A percentile compares a stretch with the other conserved stretches of the same genome.
Conservation (phyloP, 2,329 filamentous ascomycete species). For the Alternaria dauci region DNA sequence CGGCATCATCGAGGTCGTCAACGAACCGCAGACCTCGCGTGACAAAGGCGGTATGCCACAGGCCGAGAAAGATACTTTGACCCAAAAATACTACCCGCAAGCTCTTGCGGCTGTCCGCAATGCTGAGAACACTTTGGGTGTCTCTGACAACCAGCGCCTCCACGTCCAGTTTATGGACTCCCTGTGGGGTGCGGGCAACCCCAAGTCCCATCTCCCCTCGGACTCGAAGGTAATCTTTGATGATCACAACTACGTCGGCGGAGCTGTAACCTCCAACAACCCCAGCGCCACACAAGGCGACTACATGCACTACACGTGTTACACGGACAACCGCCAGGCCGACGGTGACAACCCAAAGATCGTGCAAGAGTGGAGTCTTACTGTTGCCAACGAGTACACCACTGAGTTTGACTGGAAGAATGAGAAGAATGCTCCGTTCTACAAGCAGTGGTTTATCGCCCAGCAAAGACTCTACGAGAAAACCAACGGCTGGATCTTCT, state of each 20-base stretch:
- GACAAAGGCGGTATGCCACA: slow-evolving; percentile 21
- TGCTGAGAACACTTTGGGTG: slow-evolving; percentile 57
- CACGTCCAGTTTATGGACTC: slow-evolving; percentile 65
- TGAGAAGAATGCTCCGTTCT: slow-evolving; percentile 57
- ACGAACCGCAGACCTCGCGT: slow-evolving; percentile 59
- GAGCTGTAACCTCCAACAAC: slow-evolving; percentile 43
- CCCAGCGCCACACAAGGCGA: slow-evolving; percentile 51
- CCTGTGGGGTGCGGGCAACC: slow-evolving; percentile 66
- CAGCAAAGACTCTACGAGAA: slow-evolving; percentile 65
- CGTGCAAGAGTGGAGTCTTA: slow-evolving; percentile 68
- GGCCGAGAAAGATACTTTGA: slow-evolving; percentile 38
- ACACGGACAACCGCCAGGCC: slow-evolving; percentile 52
- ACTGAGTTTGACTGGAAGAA: slow-evolving; percentile 53
- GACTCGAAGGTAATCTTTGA: slow-evolving; percentile 62
- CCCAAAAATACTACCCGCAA: slow-evolving; percentile 57
- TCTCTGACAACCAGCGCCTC: slow-evolving; percentile 56
- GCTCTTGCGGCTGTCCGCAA: slow-evolving; percentile 58
- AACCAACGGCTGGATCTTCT: slow-evolving; percentile 66
- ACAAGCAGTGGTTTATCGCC: slow-evolving; percentile 65
- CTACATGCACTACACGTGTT: slow-evolving; percentile 63
- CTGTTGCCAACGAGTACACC: slow-evolving; percentile 59
- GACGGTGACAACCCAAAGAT: slow-evolving; percentile 56
- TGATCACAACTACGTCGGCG: slow-evolving; percentile 66
- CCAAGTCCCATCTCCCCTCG: slow-evolving; percentile 56
- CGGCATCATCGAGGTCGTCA: slow-evolving; percentile 64